Conservation (phyloP, 805 yeast genomes). For the Metschnikowia bowlesiae region DNA sequence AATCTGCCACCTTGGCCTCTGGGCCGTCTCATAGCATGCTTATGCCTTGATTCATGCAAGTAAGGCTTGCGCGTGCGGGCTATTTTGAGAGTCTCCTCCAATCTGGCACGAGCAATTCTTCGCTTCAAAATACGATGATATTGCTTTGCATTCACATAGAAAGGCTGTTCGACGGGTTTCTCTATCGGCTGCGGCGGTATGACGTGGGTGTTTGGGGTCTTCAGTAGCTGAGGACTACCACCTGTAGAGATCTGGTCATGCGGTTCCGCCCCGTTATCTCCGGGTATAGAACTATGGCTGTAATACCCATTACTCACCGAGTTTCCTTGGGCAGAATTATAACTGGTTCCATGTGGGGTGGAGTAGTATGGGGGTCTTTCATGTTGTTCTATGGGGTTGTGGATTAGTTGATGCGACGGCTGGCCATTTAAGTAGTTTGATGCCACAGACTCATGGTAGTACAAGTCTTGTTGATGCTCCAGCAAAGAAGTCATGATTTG, state of each 20-base stretch:
- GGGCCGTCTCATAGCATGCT: conserved; percentile 98
- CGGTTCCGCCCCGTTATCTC: conserved; percentile 6
- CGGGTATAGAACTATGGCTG: conserved; percentile 8
- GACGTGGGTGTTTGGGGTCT: conserved; percentile 7
- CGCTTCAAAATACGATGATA: conserved; percentile 92
- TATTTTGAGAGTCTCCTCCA: conserved; percentile 82
- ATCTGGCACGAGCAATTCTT: conserved; percentile 86
- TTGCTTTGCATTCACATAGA: conserved; percentile 96
- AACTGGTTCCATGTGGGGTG: conserved; percentile 8
- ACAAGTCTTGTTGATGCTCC: conserved; percentile 15
- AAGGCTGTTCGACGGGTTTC: conserved; percentile 69
- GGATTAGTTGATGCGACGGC: conserved; percentile 14
- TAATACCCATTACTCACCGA: conserved; percentile 12
- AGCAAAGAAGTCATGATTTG: conserved; percentile 19
- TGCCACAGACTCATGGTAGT: conserved; percentile 23
- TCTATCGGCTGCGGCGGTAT: conserved; percentile 10
- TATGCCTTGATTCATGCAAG: conserved; percentile 93
- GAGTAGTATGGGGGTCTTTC: conserved; percentile 23
- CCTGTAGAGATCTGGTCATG: conserved; percentile 9
- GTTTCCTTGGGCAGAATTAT: conserved; percentile 13
- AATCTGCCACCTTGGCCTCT: conserved; percentile 99
- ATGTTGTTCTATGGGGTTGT: conserved; percentile 12
- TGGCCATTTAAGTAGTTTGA: conserved; percentile 18
- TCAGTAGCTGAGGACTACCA: conserved; percentile 5
- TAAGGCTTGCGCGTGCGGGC: conserved; percentile 92